Base-by-base conservation (phyloP, 306 rosid species). In the Trifolium fragiferum region DNA sequence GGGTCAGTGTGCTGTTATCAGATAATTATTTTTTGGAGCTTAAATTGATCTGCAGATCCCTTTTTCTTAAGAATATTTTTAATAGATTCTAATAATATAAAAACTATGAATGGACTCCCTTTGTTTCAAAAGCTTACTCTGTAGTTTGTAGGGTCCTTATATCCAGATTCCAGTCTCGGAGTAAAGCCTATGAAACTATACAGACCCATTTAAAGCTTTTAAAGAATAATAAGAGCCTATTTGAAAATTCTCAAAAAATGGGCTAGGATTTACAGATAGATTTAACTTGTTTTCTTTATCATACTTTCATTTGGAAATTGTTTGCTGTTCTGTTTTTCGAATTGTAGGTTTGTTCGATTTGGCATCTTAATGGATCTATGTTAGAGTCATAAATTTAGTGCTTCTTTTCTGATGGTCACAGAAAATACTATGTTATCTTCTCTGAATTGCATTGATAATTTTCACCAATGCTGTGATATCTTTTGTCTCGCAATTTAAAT, bases 1-100 rank as follows among this genome's bases (percentile, higher is more conserved):
- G 75, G 98, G 99, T 87, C 32, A 82, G 90, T 82, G 37, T 68
- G 57, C 73, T 40, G 49, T 75, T 20, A 16, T 73, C 35, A 30
- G 32, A 53, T 66, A 25, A 25, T 16, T 10, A 68, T 15, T 40
- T 72, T 81, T 76, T 53, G 67, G 23, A 30, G 54, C 20, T 71
- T 51, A 40, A 40, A 40, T 41, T 46, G 9, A 60, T 44, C 25
- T 37, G n/a, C n/a, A 20, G 33, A 51, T 61, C 71, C 76, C 19
- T 47, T 61, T 18, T 4, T 54, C 65, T 60, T 68, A 14, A 13
- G 50, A 30, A 13, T 35, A 38, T 23, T 35, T 8, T 8, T 50
- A 62, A 15, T 60, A 14, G 20, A 43, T 61, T 32, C 72, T 30
- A 35, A 37, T 43, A 54, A 21, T 16, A 58, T 68, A 32, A 47